Conservation (phyloP, 495 filamentous ascomycete genomes). For the Daldinia concentrica region DNA sequence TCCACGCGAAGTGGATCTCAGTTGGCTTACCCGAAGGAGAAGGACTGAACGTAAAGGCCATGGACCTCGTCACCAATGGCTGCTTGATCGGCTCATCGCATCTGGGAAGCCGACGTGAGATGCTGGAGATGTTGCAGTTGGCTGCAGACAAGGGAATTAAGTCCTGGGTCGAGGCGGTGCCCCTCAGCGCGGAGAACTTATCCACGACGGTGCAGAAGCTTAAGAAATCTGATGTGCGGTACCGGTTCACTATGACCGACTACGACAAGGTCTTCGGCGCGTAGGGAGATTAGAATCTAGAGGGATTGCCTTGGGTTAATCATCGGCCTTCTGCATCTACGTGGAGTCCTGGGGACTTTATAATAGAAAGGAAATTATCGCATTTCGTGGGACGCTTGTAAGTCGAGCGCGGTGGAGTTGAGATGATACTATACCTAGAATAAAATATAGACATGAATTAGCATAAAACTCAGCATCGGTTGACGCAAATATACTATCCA, state of each 20-base stretch:
- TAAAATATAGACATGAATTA: background rate
- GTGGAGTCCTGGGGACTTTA: background rate
- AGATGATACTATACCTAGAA: background rate
- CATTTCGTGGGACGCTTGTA: background rate
- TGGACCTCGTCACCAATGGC: conserved; percentile 79
- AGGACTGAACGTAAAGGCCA: conserved; percentile 76
- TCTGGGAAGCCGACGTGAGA: conserved; percentile 82
- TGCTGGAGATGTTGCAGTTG: conserved; percentile 82
- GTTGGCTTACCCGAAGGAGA: conserved; percentile 86
- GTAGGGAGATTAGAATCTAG: conserved; percentile 6
- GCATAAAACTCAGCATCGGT: background rate
- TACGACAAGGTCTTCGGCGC: conserved; percentile 60
- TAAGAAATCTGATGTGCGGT: conserved; percentile 70
- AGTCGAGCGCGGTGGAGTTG: background rate
- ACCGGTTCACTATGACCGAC: conserved; percentile 62
- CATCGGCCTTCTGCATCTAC: background rate
- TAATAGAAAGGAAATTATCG: background rate
- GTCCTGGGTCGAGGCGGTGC: conserved; percentile 81
- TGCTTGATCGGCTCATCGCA: conserved; percentile 84
- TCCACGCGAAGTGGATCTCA: conserved; percentile 83
- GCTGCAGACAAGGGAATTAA: conserved; percentile 83
- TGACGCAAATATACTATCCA: background rate
- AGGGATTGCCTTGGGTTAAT: background rate
- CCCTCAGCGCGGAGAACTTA: conserved; percentile 74
- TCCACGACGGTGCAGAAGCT: conserved; percentile 73